Conservation (phyloP, 2,329 filamentous ascomycete species). For the Alternaria atra region DNA sequence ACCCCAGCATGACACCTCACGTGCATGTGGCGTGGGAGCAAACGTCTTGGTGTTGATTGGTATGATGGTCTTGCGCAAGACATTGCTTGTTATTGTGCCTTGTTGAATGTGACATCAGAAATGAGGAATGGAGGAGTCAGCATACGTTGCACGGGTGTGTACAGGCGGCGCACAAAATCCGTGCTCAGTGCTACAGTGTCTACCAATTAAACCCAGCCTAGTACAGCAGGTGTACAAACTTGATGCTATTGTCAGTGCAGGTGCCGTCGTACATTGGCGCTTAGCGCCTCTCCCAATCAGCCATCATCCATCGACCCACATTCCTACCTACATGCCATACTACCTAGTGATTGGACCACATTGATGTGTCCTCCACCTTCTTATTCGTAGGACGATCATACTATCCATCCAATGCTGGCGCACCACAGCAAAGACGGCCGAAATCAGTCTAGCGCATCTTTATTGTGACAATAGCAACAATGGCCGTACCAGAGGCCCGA, state of each 20-base stretch:
- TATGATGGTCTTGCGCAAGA: background rate
- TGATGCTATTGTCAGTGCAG: background rate
- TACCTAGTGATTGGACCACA: background rate
- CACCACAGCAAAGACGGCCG: background rate
- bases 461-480: background rate
- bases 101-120: background rate
- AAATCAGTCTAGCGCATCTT: background rate
- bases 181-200: background rate
- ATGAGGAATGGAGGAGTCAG: background rate
- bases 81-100: background rate
- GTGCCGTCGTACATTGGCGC: background rate
- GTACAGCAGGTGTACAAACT: background rate
- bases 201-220: no score
- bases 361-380: no score
- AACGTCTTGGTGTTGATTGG: background rate
- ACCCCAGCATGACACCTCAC: background rate
- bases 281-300: background rate
- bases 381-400: background rate
- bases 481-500: background rate
- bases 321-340: background rate
- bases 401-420: background rate
- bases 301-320: background rate
- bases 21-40: background rate
- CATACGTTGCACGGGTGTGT: background rate
- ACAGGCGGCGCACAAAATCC: no score